phyloP scores from a whole-genome alignment of 331 rosid species.

The Dryas integrifolia region DNA sequence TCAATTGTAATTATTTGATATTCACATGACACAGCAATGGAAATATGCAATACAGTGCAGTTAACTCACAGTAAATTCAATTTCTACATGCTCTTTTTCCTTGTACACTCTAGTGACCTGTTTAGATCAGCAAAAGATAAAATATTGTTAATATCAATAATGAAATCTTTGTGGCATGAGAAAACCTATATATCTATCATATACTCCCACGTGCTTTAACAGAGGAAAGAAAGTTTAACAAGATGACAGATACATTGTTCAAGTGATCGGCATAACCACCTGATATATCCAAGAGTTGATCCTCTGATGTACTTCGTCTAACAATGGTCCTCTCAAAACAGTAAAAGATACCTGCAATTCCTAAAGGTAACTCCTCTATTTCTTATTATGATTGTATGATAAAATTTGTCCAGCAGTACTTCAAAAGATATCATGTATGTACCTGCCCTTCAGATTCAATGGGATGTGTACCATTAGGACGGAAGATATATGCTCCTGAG shows the following conservation, averaged over 20 bases:
- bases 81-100: conserved; percentile 73
- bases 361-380: conserved; percentile 20
- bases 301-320: conserved; percentile 76
- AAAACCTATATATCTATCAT: background rate
- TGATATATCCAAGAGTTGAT: conserved; percentile 74
- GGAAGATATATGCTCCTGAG: conserved; percentile 77
- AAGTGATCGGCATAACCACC: conserved; percentile 37
- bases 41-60: background rate
- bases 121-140: conserved; percentile 13
- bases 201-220: background rate
- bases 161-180: background rate
- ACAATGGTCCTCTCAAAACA: conserved; percentile 55
- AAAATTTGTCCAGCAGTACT: conserved; percentile 19
- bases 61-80: conserved; percentile 61
- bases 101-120: conserved; percentile 70
- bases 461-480: conserved; percentile 58
- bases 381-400: conserved; percentile 1
- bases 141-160: background rate
- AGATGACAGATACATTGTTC: background rate
- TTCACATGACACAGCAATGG: background rate
- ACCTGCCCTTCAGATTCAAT: conserved; percentile 43
- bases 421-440: background rate
- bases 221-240: background rate
- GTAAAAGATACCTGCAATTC: conserved; percentile 52
- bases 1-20: background rate